Conservation (phyloP, 176 grass and related monocot genomes). For the Aechmea fasciata region DNA sequence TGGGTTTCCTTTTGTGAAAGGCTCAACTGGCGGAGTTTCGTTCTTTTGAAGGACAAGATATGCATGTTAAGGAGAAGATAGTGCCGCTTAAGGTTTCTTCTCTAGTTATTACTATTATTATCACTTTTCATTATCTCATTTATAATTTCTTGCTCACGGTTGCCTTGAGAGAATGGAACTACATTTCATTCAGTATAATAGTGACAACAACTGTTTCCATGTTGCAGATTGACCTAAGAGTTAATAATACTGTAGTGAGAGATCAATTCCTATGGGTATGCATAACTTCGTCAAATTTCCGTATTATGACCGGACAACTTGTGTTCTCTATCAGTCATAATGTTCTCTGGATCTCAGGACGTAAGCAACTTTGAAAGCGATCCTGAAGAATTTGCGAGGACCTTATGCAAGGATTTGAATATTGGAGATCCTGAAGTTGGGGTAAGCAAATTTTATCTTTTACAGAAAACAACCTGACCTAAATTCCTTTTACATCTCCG, state of each 20-base stretch:
- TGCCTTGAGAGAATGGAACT: not conserved
- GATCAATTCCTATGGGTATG: slow-evolving; percentile 85
- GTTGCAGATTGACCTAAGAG: slow-evolving; percentile 76
- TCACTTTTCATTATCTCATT: not conserved
- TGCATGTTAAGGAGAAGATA: slow-evolving; percentile 91
- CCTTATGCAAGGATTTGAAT: slow-evolving; percentile 74
- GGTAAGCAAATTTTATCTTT: slow-evolving; percentile 29
- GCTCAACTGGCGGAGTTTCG: slow-evolving; percentile 79
- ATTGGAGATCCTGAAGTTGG: slow-evolving; percentile 88
- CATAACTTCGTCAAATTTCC: not conserved
- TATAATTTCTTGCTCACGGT: not conserved
- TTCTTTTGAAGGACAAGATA: slow-evolving; percentile 90
- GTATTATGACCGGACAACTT: not conserved
- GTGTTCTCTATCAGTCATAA: not conserved
- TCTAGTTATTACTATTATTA: not conserved
- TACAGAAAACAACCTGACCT: not conserved
- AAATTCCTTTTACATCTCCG: too few relatives aligned
- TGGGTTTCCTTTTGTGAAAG: slow-evolving; percentile 17
- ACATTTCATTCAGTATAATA: not conserved
- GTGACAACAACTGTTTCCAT: slow-evolving; percentile 12
- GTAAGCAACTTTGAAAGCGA: slow-evolving; percentile 86
- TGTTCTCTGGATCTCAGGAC: slow-evolving; percentile 37
- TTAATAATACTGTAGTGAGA: slow-evolving; percentile 81
- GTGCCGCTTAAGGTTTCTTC: slow-evolving; percentile 71
- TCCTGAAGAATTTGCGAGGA: slow-evolving; percentile 90